Evolutionary conservation across 2,329 filamentous ascomycete genomes (phyloP), one percentile per base, ranked within the genome.

Genomic region (Paracorniculantispora psalliotae): DNA sequence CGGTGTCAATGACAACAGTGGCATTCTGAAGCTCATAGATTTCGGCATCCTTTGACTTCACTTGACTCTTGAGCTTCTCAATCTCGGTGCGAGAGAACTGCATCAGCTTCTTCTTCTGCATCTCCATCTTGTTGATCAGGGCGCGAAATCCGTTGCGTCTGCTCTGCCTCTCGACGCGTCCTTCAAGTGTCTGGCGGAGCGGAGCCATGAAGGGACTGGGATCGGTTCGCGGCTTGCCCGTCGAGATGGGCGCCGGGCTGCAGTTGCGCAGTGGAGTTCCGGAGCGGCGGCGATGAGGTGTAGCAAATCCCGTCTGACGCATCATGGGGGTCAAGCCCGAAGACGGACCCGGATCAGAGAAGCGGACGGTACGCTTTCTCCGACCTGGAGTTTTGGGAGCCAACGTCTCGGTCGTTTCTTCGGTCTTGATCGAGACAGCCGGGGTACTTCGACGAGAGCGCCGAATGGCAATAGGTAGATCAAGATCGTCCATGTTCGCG

Each of bases 271-370:
- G 55, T 37, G 79, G 76, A 0, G 77, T 75, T 0, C 81, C 81
- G 55, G 76, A 76, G 23, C 80, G 76, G 6, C 79, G 76, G 15
- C 73, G 74, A 39, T 75, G 57, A 56, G 70, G 63, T 59, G 67
- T 69, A 67, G 63, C 51, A 60, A 86, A 73, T 1, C 76, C 76
- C 0, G 83, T 76, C 21, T 82, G 79, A 39, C 75, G 75, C 46
- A 87, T 72, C 72, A 85, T 81, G 1, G 84, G 84, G 1, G 84
- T 86, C 28, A 87, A 69, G 2, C 84, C 83, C 1, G 79, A 84
- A 2, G 78, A 75, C 1, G 75, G 73, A 0, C 80, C 82, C 9
- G 82, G 81, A 43, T 86, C 82, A 0, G 84, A 86, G 70, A 86
- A 85, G 39, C 83, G 80, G 23, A 85, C 82, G 59, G 75, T 74